Conservation (phyloP, 2,329 filamentous ascomycete species). For the Thelonectria rubi region DNA sequence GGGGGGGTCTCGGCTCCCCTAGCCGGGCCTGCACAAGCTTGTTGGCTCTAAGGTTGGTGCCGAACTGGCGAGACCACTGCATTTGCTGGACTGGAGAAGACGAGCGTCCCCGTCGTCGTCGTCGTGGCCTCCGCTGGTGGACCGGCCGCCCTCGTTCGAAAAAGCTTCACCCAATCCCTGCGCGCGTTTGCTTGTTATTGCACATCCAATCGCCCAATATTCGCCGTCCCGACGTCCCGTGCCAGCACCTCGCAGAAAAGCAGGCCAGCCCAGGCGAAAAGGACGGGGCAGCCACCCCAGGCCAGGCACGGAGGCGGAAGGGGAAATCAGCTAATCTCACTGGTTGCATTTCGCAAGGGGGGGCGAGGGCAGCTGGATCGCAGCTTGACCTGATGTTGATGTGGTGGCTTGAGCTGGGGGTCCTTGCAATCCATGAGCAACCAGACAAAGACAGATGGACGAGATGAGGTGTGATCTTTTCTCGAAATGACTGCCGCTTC, state of each 20-base stretch:
- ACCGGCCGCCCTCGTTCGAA: too few relatives aligned
- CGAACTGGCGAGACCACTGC: not conserved
- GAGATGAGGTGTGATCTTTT: not conserved
- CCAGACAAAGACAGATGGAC: too few relatives aligned
- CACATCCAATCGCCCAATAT: too few relatives aligned
- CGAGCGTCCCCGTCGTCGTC: too few relatives aligned
- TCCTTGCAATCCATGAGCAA: too few relatives aligned
- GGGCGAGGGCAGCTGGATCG: slow-evolving; percentile 8
- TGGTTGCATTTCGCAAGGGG: not conserved
- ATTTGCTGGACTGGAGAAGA: not conserved
- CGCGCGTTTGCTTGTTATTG: too few relatives aligned
- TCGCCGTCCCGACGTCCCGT: too few relatives aligned
- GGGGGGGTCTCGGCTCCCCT: slow-evolving; percentile 6
- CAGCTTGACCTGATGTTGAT: slow-evolving; percentile 21
- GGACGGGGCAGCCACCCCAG: not conserved
- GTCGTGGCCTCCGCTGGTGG: too few relatives aligned
- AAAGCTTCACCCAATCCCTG: too few relatives aligned
- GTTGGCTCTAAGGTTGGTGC: slow-evolving; percentile 11
- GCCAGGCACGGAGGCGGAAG: not conserved
- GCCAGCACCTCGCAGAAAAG: too few relatives aligned
- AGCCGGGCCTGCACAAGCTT: slow-evolving; percentile 11
- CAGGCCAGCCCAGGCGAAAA: not conserved
- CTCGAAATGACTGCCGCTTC: too few relatives aligned
- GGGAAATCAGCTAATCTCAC: not conserved
- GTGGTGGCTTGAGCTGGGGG: slow-evolving; percentile 9